Conservation (phyloP, 805 yeast genomes). For the Pichia occidentalis region DNA sequence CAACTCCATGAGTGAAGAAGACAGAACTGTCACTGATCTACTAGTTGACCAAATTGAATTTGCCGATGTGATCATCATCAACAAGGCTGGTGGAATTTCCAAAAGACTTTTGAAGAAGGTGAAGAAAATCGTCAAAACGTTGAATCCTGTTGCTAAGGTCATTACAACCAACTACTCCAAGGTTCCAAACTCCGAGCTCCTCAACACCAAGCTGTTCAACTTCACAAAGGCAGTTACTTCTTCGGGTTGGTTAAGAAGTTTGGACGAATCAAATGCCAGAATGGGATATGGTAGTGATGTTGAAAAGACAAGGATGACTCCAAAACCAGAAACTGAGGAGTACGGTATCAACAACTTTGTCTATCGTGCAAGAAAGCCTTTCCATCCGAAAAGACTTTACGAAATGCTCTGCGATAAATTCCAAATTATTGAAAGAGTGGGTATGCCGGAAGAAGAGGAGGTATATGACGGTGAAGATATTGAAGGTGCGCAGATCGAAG, state of each 20-base stretch:
- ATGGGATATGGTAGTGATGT: slow-evolving; percentile 28
- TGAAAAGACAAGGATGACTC: slow-evolving; percentile 24
- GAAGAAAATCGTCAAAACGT: slow-evolving; percentile 27
- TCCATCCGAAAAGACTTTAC: slow-evolving; percentile 39
- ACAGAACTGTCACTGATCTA: slow-evolving; percentile 39
- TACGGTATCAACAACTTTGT: slow-evolving; percentile 40
- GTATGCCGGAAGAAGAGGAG: slow-evolving; percentile 17
- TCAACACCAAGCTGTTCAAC: slow-evolving; percentile 33
- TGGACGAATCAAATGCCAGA: slow-evolving; percentile 34
- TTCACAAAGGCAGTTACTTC: slow-evolving; percentile 38
- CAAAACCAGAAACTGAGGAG: slow-evolving; percentile 42
- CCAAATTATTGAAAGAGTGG: slow-evolving; percentile 22
- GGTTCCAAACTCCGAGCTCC: slow-evolving; percentile 31
- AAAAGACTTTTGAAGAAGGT: slow-evolving; percentile 27
- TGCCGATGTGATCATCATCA: slow-evolving; percentile 38
- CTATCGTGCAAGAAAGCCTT: slow-evolving; percentile 36
- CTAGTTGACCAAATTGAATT: slow-evolving; percentile 44
- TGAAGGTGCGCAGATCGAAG: neutral
- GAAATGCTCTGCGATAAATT: slow-evolving; percentile 33
- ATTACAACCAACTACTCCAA: slow-evolving; percentile 32
- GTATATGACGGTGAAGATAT: slow-evolving; percentile 5
- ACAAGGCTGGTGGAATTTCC: slow-evolving; percentile 31
- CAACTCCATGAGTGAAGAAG: slow-evolving; percentile 35
- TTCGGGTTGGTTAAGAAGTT: slow-evolving; percentile 40
- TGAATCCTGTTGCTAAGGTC: slow-evolving; percentile 40